Evolutionary conservation across 352 stramenopile species (phyloP).

Genomic region (Phytopythium montanum): DNA sequence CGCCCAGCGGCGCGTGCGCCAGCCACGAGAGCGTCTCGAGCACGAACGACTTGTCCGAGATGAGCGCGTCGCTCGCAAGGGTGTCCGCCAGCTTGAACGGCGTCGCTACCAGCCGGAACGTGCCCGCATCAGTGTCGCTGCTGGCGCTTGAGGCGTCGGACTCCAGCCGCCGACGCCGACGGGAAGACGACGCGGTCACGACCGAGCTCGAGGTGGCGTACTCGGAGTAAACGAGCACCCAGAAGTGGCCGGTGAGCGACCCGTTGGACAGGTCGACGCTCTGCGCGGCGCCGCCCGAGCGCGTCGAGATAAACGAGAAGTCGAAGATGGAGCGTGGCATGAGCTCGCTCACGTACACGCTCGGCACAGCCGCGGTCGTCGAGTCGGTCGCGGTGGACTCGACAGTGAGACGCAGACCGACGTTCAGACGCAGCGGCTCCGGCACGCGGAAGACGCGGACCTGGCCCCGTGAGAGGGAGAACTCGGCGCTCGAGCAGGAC

Average conservation of each 20-base stretch:
- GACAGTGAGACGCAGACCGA: constrained; percentile 31
- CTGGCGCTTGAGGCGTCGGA: constrained; percentile 4
- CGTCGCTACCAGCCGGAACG: constrained; percentile 41
- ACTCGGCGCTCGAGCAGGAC: constrained; percentile 30
- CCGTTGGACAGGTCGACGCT: constrained; percentile 42
- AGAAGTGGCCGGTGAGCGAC: constrained; percentile 64
- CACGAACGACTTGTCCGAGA: constrained; percentile 53
- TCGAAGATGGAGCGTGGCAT: constrained; percentile 72
- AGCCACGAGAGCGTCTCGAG: constrained; percentile 46
- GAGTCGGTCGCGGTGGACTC: constrained; percentile 13
- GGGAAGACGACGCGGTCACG: constrained; percentile 11
- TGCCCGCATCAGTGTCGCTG: background rate
- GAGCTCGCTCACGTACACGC: constrained; percentile 70
- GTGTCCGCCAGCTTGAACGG: constrained; percentile 27
- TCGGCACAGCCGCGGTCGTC: constrained; percentile 22
- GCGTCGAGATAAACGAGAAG: constrained; percentile 56
- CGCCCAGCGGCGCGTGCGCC: constrained; percentile 34
- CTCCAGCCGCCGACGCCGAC: background rate
- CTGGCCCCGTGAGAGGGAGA: constrained; percentile 42
- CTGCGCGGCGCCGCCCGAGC: constrained; percentile 20
- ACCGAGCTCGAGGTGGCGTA: constrained; percentile 26
- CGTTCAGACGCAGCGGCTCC: constrained; percentile 48
- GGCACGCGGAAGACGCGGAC: constrained; percentile 66
- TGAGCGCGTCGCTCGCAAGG: constrained; percentile 11
- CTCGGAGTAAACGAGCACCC: constrained; percentile 70